These are phyloP conservation scores for Neopestalotiopsis clavispora DNA, from an alignment of 2,329 filamentous ascomycete genomes.

Conservation along the genomic window DNA sequence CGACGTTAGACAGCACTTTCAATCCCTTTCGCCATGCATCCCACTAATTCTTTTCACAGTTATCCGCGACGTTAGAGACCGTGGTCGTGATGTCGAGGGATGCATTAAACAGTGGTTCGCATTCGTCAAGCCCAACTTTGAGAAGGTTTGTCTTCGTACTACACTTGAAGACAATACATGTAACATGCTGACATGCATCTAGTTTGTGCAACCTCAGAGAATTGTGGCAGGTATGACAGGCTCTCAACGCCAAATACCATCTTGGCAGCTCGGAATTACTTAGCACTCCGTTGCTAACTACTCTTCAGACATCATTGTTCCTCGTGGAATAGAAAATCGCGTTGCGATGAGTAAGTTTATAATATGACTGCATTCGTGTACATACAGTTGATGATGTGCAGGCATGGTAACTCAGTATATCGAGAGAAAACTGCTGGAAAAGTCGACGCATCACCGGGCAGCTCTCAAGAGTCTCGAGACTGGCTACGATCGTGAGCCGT, in stretches of 20 bases:
- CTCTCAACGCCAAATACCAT: neutral
- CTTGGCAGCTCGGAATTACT: neutral
- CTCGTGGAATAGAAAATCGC: constrained; percentile 90
- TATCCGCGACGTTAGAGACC: constrained; percentile 84
- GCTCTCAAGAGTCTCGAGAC: constrained; percentile 78
- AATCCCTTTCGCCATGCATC: constrained; percentile 24
- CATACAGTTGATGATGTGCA: constrained; percentile 37
- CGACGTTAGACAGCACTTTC: constrained; percentile 65
- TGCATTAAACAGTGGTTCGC: constrained; percentile 98
- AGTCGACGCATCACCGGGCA: constrained; percentile 81
- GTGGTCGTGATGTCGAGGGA: constrained; percentile 89
- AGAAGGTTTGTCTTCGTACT: constrained; percentile 56
- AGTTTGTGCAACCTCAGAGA: constrained; percentile 89
- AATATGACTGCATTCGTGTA: neutral
- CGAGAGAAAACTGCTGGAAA: constrained; percentile 82
- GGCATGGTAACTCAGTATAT: constrained; percentile 95
- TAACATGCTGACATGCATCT: constrained; percentile 22
- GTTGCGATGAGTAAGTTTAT: constrained; percentile 76
- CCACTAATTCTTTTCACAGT: constrained; percentile 52
- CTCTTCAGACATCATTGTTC: constrained; percentile 82
- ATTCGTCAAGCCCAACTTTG: constrained; percentile 96
- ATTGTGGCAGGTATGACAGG: constrained; percentile 72
- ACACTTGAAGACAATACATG: neutral
- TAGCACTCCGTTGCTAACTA: constrained; percentile 7
- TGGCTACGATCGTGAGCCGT: constrained; percentile 70